These are phyloP conservation scores for Metschnikowia peoriensis DNA, from an alignment of 805 yeast genomes.

Conservation along the genomic window DNA sequence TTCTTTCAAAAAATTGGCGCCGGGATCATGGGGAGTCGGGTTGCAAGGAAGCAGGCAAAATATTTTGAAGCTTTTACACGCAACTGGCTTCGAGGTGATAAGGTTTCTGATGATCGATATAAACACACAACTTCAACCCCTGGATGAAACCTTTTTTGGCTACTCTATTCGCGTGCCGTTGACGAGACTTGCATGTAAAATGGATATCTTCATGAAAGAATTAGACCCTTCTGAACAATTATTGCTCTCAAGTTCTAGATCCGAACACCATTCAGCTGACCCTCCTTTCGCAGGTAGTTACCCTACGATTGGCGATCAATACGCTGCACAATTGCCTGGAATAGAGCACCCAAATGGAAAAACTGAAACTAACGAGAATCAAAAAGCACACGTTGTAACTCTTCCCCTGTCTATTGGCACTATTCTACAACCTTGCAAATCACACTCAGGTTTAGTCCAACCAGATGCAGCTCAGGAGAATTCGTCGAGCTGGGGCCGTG, in stretches of 20 bases:
- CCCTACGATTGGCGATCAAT: not conserved
- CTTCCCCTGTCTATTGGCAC: not conserved
- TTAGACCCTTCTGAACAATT: not conserved
- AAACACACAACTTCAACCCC: not conserved
- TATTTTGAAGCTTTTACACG: slow-evolving; percentile 6
- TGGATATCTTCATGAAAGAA: slow-evolving; percentile 6
- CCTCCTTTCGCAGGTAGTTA: not conserved
- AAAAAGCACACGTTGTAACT: not conserved
- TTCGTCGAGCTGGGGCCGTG: not conserved
- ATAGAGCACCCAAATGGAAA: not conserved
- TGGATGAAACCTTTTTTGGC: slow-evolving; percentile 5
- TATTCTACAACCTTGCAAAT: not conserved
- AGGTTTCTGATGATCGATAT: slow-evolving; percentile 6
- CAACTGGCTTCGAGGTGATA: slow-evolving; percentile 4
- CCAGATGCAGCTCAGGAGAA: not conserved
- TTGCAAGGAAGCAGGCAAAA: slow-evolving; percentile 8
- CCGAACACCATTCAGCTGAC: not conserved
- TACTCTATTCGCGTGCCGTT: slow-evolving; percentile 10
- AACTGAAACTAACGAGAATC: not conserved
- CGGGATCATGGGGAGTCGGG: slow-evolving; percentile 9
- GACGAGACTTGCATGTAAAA: slow-evolving; percentile 6
- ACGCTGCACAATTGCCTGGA: not conserved
- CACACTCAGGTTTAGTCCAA: not conserved
- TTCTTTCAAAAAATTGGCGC: slow-evolving; percentile 7
- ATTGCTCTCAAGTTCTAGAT: not conserved